Evolutionary conservation across 257 asterid genomes (phyloP), one percentile per base, ranked within the genome.

Genomic region (Fraxinus americana): DNA sequence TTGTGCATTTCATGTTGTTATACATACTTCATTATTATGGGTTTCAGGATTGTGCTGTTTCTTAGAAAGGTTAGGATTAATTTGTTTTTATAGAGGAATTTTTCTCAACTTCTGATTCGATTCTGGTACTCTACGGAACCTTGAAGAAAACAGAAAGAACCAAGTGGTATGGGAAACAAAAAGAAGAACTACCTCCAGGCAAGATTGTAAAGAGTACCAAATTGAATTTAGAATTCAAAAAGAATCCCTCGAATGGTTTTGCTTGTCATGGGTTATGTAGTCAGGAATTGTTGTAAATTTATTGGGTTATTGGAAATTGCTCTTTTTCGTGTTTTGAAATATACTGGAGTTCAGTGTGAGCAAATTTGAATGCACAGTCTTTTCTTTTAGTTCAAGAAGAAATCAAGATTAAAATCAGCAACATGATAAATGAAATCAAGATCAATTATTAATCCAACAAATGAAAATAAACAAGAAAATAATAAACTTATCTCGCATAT

Each of bases 221-320:
- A 7, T 54, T n/a, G 23, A 54, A 17, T n/a, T 54, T 17, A n/a
- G 65, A 54, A 52, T 4, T 54, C n/a, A 27, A 54, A 54, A 54
- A 54, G 65, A 54, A 54, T n/a, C 8, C 65, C 65, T 19, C 12
- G 14, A 54, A 54, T 8, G n/a, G 65, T 54, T 54, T 17, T n/a
- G 73, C 73, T 79, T 19, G 7, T 75, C 52, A n/a, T 69, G 67
- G 78, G 76, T 79, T 67, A 70, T 63, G 4, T 45, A 30, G 52
- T 67, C 54, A 63, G 70, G 61, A 70, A 59, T 48, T 80, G 74
- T 29, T 74, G 30, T 69, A 17, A 41, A 54, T 70, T 70, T 52
- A 39, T 43, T 43, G 50, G 50, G 50, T 11, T 43, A 43, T 43
- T 43, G 59, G 48, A 34, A n/a, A n/a, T 7, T 75, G 13, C 43